Conservation (phyloP, 768 basidiomycete species). For the Kwoniella bestiolae region DNA sequence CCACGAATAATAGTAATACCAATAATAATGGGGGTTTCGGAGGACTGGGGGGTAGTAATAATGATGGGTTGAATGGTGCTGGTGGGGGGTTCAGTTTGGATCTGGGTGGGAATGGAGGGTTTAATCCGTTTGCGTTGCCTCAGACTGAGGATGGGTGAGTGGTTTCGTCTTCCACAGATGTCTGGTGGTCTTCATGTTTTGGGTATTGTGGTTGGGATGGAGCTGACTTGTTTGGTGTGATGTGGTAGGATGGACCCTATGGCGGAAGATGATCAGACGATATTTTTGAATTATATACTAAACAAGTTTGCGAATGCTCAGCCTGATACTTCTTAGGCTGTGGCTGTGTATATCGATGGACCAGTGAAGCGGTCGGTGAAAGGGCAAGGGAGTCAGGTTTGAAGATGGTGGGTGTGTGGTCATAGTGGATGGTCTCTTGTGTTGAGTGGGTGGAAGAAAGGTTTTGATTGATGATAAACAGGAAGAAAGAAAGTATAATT, state of each 20-base stretch:
- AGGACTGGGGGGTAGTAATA: background rate
- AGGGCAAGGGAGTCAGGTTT: no score
- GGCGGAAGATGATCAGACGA: conserved; percentile 50
- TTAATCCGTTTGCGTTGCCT: conserved; percentile 56
- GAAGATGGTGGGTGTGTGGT: no score
- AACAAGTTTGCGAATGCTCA: conserved; percentile 55
- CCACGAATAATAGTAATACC: background rate
- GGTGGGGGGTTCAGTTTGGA: background rate
- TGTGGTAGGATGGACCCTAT: conserved; percentile 30
- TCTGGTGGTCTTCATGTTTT: no score
- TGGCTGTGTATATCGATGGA: no score
- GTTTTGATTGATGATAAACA: background rate
- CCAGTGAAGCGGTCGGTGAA: no score
- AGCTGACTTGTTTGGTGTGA: no score
- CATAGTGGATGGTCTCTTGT: no score
- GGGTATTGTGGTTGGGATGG: no score
- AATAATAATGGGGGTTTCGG: background rate
- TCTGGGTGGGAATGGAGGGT: conserved; percentile 16
- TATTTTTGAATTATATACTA: conserved; percentile 55
- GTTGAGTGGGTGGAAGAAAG: background rate
- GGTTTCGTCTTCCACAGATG: background rate
- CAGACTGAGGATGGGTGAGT: conserved; percentile 52
- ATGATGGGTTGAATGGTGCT: conserved; percentile 8
- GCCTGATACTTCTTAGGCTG: conserved; percentile 40
- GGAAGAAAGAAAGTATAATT: background rate